Percentiles rank a stretch among this genome's conserved stretches.
phyloP scores from a whole-genome alignment of 1,139 yeast genomes.

The Pichia kudriavzevii region DNA sequence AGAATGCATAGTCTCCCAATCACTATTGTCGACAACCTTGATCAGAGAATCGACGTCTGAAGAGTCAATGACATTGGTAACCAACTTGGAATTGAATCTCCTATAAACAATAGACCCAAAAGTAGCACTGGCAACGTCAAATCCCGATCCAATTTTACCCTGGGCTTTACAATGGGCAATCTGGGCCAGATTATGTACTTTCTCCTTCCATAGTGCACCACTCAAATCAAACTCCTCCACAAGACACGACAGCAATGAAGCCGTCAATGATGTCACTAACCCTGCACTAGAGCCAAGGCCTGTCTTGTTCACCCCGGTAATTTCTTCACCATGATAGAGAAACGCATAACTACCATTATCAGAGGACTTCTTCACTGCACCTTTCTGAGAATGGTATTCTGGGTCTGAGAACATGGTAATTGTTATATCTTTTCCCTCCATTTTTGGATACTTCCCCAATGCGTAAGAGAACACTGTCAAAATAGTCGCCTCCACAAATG shows the following conservation, averaged over 20 bases:
- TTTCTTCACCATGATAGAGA: slow-evolving; percentile 50
- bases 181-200: slow-evolving; percentile 77
- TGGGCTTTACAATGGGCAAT: slow-evolving; percentile 91
- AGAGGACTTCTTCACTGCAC: slow-evolving; percentile 32
- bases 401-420: slow-evolving; percentile 77
- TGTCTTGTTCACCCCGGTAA: slow-evolving; percentile 77
- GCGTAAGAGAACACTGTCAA: slow-evolving; percentile 48
- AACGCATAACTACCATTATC: slow-evolving; percentile 38
- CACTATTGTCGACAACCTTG: slow-evolving; percentile 35
- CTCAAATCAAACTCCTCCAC: slow-evolving; percentile 29
- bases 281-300: slow-evolving; percentile 98
- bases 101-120: slow-evolving; percentile 81
- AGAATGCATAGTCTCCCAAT: slow-evolving; percentile 53
- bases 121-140: slow-evolving; percentile 93
- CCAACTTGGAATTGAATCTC: slow-evolving; percentile 55
- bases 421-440: slow-evolving; percentile 28
- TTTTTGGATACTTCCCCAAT: slow-evolving; percentile 26
- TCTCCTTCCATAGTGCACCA: slow-evolving; percentile 21
- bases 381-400: slow-evolving; percentile 76
- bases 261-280: slow-evolving; percentile 69
- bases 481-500: slow-evolving; percentile 67
- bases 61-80: slow-evolving; percentile 33
- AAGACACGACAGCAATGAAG: slow-evolving; percentile 55
- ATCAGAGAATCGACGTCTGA: slow-evolving; percentile 25
- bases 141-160: slow-evolving; percentile 92